Conservation (phyloP, 139 green algal species). For the Ulvella scutata region DNA sequence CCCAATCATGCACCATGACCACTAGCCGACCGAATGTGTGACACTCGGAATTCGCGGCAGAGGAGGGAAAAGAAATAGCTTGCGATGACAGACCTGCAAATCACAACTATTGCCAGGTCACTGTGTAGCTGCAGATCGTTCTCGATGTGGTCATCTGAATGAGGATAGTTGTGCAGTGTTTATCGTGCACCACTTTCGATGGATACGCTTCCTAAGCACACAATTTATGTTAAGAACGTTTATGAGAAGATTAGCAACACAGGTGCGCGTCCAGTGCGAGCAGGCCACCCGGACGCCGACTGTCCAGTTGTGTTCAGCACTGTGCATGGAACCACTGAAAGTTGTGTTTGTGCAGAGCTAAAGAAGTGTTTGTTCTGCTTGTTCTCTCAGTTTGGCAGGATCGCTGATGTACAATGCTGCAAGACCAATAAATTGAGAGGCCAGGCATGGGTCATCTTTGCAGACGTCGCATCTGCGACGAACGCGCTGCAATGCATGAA, state of each 20-base stretch:
- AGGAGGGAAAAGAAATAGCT: too few relatives aligned
- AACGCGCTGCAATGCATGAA: conserved; percentile 82
- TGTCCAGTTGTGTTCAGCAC: neutral
- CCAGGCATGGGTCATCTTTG: conserved; percentile 94
- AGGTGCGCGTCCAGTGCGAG: conserved; percentile 27
- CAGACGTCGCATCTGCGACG: conserved; percentile 53
- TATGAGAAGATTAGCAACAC: conserved; percentile 89
- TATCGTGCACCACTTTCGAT: neutral
- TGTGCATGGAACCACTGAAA: neutral
- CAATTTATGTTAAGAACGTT: conserved; percentile 88
- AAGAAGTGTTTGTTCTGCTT: conserved; percentile 84
- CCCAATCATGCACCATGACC: too few relatives aligned
- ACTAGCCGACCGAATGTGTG: too few relatives aligned
- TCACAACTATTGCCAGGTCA: too few relatives aligned
- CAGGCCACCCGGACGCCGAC: neutral
- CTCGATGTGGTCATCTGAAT: too few relatives aligned
- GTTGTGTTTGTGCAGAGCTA: conserved; percentile 54
- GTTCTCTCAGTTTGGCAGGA: conserved; percentile 91
- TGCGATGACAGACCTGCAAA: too few relatives aligned
- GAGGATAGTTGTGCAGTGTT: too few relatives aligned
- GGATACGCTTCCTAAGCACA: conserved; percentile 39
- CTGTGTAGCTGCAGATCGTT: too few relatives aligned
- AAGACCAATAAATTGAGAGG: conserved; percentile 78
- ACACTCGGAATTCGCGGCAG: too few relatives aligned
- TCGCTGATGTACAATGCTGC: conserved; percentile 78